phyloP scores from a whole-genome alignment of 495 filamentous ascomycete species.

The Penicillium pulvis region DNA sequence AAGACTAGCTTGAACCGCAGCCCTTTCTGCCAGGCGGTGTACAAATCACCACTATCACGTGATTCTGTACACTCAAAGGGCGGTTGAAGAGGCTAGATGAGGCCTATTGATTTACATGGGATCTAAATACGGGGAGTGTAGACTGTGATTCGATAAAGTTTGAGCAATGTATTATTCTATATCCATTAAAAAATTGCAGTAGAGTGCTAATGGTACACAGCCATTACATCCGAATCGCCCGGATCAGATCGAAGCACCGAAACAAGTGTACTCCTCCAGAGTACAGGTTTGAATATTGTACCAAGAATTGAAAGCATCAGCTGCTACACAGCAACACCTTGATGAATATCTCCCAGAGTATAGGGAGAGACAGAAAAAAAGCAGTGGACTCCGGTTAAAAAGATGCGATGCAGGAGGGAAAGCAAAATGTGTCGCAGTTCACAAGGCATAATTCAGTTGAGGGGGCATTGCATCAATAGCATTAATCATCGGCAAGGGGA shows the following conservation, averaged over 20 bases:
- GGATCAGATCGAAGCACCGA: constrained; percentile 25
- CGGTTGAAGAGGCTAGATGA: not conserved
- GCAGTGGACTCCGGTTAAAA: constrained; percentile 23
- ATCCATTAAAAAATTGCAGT: constrained; percentile 23
- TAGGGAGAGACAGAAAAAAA: constrained; percentile 8
- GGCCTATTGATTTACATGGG: not conserved
- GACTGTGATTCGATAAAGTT: not conserved
- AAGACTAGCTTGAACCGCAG: constrained; percentile 21
- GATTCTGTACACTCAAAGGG: not conserved
- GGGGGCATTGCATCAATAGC: constrained; percentile 15
- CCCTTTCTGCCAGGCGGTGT: constrained; percentile 35
- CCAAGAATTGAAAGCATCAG: constrained; percentile 25
- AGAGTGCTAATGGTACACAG: constrained; percentile 28
- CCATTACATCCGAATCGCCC: constrained; percentile 29
- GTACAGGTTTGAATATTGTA: constrained; percentile 31
- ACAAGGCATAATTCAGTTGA: constrained; percentile 22
- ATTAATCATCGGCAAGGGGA: constrained; percentile 44
- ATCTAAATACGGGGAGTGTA: not conserved
- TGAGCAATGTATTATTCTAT: constrained; percentile 31
- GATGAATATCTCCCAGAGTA: constrained; percentile 4
- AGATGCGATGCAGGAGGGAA: constrained; percentile 25
- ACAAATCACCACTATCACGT: not conserved
- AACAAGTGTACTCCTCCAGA: constrained; percentile 34
- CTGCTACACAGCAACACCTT: constrained; percentile 6
- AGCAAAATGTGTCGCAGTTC: constrained; percentile 9